These are phyloP conservation scores for Suhomyces bribrorum DNA, from an alignment of 1,139 yeast species.

Conservation along the genomic window DNA sequence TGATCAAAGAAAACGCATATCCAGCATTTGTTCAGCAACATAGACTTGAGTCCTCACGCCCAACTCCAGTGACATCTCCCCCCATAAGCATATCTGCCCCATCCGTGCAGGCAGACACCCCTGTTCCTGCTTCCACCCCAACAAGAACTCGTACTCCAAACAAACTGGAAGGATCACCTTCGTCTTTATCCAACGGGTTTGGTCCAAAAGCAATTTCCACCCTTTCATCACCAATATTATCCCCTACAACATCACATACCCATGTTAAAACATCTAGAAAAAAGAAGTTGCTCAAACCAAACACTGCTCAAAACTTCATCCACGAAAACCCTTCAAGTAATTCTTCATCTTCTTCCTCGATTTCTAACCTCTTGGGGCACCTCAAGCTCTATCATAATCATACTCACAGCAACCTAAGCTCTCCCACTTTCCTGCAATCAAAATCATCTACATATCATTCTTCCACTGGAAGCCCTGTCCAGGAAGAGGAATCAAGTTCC, in stretches of 20 bases:
- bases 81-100: slow-evolving; percentile 6
- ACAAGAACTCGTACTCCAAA: not conserved
- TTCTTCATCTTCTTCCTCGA: slow-evolving; percentile 24
- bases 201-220: slow-evolving; percentile 11
- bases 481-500: slow-evolving; percentile 7
- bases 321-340: slow-evolving; percentile 8
- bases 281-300: slow-evolving; percentile 7
- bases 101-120: not conserved
- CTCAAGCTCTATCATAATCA: slow-evolving; percentile 20
- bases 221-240: slow-evolving; percentile 12
- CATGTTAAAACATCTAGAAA: slow-evolving; percentile 5
- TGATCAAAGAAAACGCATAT: slow-evolving; percentile 50
- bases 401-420: slow-evolving; percentile 5
- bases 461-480: slow-evolving; percentile 7
- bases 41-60: not conserved
- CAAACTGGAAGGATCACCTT: slow-evolving; percentile 5
- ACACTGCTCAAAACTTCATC: slow-evolving; percentile 5
- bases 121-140: slow-evolving; percentile 3
- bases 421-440: slow-evolving; percentile 6
- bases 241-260: slow-evolving; percentile 11
- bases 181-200: slow-evolving; percentile 1
- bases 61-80: slow-evolving; percentile 4
- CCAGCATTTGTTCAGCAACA: slow-evolving; percentile 11
- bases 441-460: slow-evolving; percentile 9
- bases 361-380: slow-evolving; percentile 32